These are phyloP conservation scores for Termitomyces sp. DNA, from an alignment of 768 basidiomycete species.

Conservation along the genomic window DNA sequence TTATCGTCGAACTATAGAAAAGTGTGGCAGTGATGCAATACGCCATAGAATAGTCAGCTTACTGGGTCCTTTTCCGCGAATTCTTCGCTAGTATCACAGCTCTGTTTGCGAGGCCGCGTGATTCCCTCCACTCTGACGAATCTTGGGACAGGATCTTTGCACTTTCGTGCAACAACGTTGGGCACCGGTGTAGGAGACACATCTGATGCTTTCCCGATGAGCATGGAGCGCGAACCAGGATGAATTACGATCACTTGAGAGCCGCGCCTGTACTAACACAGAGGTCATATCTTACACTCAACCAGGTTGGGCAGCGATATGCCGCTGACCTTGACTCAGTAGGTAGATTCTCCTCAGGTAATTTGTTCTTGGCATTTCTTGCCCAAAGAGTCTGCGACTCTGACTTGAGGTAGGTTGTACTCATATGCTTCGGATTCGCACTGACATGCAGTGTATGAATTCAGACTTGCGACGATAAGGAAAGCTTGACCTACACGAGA, in stretches of 20 bases:
- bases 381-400: slow-evolving; percentile 73
- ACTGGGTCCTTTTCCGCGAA: slow-evolving; percentile 49
- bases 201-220: slow-evolving; percentile 74
- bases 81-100: slow-evolving; percentile 20
- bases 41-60: not conserved
- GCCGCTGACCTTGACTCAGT: slow-evolving; percentile 42
- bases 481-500: slow-evolving; percentile 42
- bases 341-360: slow-evolving; percentile 31
- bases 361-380: slow-evolving; percentile 56
- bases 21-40: not conserved
- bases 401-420: slow-evolving; percentile 71
- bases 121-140: slow-evolving; percentile 45
- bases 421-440: slow-evolving; percentile 76
- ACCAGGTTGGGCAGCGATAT: not conserved
- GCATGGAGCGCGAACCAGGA: slow-evolving; percentile 66
- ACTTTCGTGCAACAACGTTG: slow-evolving; percentile 68
- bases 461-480: not conserved
- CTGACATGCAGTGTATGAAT: slow-evolving; percentile 26
- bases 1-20: slow-evolving; percentile 64
- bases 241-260: slow-evolving; percentile 77
- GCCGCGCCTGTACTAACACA: slow-evolving; percentile 49
- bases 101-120: slow-evolving; percentile 37
- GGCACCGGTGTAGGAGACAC: slow-evolving; percentile 65
- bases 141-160: slow-evolving; percentile 35
- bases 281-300: slow-evolving; percentile 19